Conservation (phyloP, 306 rosid genomes). For the Malus sieversii region DNA sequence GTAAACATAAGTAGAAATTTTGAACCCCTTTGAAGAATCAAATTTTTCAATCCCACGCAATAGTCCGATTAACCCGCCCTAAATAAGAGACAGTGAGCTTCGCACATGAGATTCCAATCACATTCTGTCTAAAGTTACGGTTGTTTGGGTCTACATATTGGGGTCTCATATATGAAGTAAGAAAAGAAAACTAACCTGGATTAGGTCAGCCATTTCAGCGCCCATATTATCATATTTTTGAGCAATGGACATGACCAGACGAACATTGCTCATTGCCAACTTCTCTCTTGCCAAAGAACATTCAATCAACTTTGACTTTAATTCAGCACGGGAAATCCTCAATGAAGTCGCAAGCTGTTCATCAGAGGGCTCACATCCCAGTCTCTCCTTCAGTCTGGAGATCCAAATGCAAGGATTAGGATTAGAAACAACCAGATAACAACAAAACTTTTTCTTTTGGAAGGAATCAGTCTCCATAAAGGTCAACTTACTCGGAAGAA, state of each 20-base stretch:
- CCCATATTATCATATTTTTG: conserved; percentile 89
- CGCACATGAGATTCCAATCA: not conserved
- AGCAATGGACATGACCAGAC: conserved; percentile 88
- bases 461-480: not conserved
- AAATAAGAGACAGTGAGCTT: conserved; percentile 16
- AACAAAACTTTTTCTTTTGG: not conserved
- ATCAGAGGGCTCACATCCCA: conserved; percentile 88
- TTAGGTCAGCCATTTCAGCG: conserved; percentile 90
- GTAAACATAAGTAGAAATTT: conserved; percentile 92
- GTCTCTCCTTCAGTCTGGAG: conserved; percentile 65
- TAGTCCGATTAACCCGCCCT: conserved; percentile 97
- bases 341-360: conserved; percentile 74
- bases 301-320: conserved; percentile 55
- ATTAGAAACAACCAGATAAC: not conserved
- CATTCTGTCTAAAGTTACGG: not conserved
- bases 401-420: conserved; percentile 18
- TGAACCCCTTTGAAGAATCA: conserved; percentile 90
- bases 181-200: conserved; percentile 54
- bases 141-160: not conserved
- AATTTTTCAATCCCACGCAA: conserved; percentile 91
- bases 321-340: conserved; percentile 62
- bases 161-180: not conserved
- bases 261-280: conserved; percentile 93
- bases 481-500: not conserved
- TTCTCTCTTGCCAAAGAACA: conserved; percentile 81